phyloP scores from a whole-genome alignment of 148 eudicot species.

The Nyssa sinensis region DNA sequence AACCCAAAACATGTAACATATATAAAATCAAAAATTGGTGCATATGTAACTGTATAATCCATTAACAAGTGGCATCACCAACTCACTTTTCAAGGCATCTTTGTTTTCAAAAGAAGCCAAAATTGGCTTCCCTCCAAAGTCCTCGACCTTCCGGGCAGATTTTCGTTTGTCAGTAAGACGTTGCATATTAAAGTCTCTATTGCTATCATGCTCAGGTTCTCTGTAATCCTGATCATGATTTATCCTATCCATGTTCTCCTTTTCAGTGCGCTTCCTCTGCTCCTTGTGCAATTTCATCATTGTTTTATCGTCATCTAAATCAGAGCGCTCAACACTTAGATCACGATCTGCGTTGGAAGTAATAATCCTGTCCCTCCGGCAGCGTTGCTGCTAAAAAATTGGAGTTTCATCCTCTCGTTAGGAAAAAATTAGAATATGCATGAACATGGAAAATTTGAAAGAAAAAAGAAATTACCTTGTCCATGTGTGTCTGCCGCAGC shows the following conservation, averaged over 20 bases:
- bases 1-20: too few relatives aligned
- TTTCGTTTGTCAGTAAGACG: slow-evolving; percentile 66
- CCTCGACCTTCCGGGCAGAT: slow-evolving; percentile 63
- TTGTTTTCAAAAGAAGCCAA: slow-evolving; percentile 60
- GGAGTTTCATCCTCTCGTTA: slow-evolving; percentile 9
- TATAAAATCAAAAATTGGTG: background rate
- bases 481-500: slow-evolving; percentile 48
- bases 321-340: slow-evolving; percentile 61
- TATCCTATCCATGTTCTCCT: slow-evolving; percentile 72
- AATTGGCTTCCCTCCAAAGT: slow-evolving; percentile 39
- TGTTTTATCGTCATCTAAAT: slow-evolving; percentile 70
- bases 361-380: slow-evolving; percentile 60
- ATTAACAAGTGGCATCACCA: slow-evolving; percentile 4
- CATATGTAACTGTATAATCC: background rate
- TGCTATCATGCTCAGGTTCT: slow-evolving; percentile 63
- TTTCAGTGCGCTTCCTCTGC: slow-evolving; percentile 74
- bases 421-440: background rate
- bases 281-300: slow-evolving; percentile 66
- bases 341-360: slow-evolving; percentile 63
- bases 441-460: background rate
- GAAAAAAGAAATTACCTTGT: slow-evolving; percentile 50
- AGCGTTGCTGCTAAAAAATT: slow-evolving; percentile 50
- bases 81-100: slow-evolving; percentile 81
- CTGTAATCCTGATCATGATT: slow-evolving; percentile 60
- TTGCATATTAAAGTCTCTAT: slow-evolving; percentile 50